Evolutionary conservation across 2,329 filamentous ascomycete species (phyloP).

Genomic region (Diplodia mutila): DNA sequence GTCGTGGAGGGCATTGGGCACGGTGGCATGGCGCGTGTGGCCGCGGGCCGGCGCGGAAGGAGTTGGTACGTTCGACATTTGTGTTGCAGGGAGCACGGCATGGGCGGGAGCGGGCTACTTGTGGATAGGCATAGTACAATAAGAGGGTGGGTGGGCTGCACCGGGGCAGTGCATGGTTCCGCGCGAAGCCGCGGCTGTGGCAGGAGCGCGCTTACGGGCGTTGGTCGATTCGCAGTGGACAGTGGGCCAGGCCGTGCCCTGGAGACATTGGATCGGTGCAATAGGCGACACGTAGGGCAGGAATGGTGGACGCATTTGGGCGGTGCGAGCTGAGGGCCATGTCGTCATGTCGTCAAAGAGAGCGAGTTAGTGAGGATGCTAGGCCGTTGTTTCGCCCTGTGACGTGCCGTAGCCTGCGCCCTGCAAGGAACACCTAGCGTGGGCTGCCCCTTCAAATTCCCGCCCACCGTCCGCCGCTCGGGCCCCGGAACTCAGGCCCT

Average conservation of each 20-base stretch:
- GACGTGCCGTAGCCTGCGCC: neutral
- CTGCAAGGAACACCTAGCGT: slow-evolving; percentile 7
- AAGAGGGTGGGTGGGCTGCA: neutral
- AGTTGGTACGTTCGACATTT: neutral
- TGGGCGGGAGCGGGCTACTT: neutral
- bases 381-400: neutral
- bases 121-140: slow-evolving; percentile 4
- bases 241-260: neutral
- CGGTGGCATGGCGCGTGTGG: neutral
- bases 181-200: neutral
- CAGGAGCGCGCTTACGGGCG: slow-evolving; percentile 12
- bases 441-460: neutral
- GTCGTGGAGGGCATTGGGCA: slow-evolving; percentile 44
- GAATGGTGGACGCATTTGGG: neutral
- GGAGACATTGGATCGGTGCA: neutral
- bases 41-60: neutral
- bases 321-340: neutral
- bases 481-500: neutral
- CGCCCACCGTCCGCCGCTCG: neutral
- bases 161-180: slow-evolving; percentile 17
- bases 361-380: neutral
- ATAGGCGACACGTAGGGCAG: neutral
- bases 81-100: neutral
- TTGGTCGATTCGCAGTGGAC: neutral
- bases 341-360: neutral